Conservation (phyloP, 768 basidiomycete genomes). For the Panellus pusillus region DNA sequence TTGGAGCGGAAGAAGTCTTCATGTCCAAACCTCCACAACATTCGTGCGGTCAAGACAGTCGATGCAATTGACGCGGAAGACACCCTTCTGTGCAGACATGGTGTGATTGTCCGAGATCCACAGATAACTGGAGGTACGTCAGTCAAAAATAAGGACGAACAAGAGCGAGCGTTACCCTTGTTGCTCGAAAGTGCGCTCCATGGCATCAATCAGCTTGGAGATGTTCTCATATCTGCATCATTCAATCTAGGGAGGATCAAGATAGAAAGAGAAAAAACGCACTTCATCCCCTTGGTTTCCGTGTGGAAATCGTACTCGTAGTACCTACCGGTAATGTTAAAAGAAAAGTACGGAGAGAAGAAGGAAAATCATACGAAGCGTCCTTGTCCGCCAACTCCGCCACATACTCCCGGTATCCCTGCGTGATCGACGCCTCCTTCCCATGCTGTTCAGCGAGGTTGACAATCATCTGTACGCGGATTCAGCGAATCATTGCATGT, state of each 20-base stretch:
- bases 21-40: conserved; percentile 72
- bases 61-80: conserved; percentile 92
- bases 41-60: conserved; percentile 96
- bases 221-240: conserved; percentile 82
- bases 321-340: conserved; percentile 48
- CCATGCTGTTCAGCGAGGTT: conserved; percentile 92
- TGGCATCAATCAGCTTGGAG: conserved; percentile 65
- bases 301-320: conserved; percentile 89
- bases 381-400: conserved; percentile 55
- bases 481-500: conserved; percentile 8
- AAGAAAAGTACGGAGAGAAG: neutral
- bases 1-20: neutral
- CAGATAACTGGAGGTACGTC: conserved; percentile 54
- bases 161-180: conserved; percentile 60
- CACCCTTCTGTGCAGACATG: conserved; percentile 80
- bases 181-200: conserved; percentile 72
- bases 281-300: conserved; percentile 96
- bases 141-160: conserved; percentile 1
- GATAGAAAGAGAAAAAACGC: conserved; percentile 24
- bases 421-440: conserved; percentile 79
- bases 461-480: conserved; percentile 59
- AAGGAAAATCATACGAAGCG: conserved; percentile 45
- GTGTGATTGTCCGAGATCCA: conserved; percentile 74
- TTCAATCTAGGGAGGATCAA: conserved; percentile 8
- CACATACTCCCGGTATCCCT: conserved; percentile 73